Conservation (phyloP, 2,329 filamentous ascomycete species). For the Neophaeococcomyces aloes region DNA sequence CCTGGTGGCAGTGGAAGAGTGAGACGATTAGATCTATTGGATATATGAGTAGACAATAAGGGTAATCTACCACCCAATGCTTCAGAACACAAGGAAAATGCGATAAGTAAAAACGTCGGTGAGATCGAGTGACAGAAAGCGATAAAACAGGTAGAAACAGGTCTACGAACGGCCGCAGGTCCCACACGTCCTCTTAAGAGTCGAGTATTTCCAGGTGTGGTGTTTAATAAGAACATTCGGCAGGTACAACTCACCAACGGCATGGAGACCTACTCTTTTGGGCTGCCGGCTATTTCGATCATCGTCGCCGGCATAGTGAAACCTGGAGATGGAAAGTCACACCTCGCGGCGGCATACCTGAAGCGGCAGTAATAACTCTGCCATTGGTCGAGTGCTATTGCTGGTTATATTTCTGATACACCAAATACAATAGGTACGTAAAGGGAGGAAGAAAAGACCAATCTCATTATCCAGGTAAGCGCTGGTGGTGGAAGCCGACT, state of each 20-base stretch:
- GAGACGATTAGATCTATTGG: background rate
- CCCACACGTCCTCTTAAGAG: constrained; percentile 2
- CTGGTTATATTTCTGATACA: background rate
- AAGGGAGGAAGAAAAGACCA: too few relatives aligned
- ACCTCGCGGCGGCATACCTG: background rate
- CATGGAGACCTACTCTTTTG: background rate
- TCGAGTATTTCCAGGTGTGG: background rate
- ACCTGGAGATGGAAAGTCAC: background rate
- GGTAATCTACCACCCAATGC: background rate
- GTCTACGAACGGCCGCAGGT: background rate
- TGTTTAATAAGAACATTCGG: background rate
- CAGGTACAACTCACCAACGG: background rate
- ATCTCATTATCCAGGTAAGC: too few relatives aligned
- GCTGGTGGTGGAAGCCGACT: too few relatives aligned
- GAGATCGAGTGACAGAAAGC: background rate
- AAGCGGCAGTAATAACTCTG: background rate
- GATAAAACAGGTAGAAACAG: constrained; percentile 3
- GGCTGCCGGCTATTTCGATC: background rate
- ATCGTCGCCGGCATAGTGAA: background rate
- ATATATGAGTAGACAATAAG: constrained; percentile 6
- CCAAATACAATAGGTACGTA: background rate
- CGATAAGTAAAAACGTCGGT: background rate
- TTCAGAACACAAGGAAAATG: background rate
- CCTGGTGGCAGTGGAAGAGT: constrained; percentile 1
- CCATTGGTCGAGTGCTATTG: background rate